Evolutionary conservation across 139 green algal species (phyloP).

Genomic region (Coccomyxa sp.): DNA sequence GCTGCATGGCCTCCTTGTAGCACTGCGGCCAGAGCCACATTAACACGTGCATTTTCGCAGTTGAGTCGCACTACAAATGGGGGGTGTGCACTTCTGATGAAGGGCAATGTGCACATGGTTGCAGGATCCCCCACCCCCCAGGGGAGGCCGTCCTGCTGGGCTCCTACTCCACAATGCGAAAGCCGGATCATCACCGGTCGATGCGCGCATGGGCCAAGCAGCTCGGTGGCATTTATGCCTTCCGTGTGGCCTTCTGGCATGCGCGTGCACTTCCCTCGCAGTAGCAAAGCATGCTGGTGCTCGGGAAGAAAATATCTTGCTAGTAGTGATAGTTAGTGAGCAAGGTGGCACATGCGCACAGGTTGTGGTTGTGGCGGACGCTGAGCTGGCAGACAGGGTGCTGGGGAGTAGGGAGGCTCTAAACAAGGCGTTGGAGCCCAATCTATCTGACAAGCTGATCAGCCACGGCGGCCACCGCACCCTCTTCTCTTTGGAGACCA

Average conservation of each 20-base stretch:
- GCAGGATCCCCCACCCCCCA: not conserved
- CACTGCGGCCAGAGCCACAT: no score
- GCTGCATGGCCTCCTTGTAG: no score
- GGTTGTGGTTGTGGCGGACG: conserved; percentile 4
- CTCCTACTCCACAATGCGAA: not conserved
- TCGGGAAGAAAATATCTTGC: not conserved
- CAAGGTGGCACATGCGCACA: not conserved
- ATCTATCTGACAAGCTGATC: not conserved
- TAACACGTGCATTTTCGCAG: no score
- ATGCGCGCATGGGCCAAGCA: not conserved
- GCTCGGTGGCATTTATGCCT: not conserved
- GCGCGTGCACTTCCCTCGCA: no score
- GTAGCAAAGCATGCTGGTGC: no score
- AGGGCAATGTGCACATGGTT: no score
- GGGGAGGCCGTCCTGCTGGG: not conserved
- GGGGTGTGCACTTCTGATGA: no score
- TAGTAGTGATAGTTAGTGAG: not conserved
- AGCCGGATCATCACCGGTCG: not conserved
- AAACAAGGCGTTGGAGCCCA: conserved; percentile 7
- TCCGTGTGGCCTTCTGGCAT: not conserved
- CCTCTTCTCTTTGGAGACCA: conserved; percentile 1
- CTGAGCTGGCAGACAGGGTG: not conserved
- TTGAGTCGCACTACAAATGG: no score
- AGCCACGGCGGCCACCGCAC: not conserved
- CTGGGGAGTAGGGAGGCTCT: not conserved